Conservation (phyloP, 2,329 filamentous ascomycete species). For the Lasiodiplodia citricola region DNA sequence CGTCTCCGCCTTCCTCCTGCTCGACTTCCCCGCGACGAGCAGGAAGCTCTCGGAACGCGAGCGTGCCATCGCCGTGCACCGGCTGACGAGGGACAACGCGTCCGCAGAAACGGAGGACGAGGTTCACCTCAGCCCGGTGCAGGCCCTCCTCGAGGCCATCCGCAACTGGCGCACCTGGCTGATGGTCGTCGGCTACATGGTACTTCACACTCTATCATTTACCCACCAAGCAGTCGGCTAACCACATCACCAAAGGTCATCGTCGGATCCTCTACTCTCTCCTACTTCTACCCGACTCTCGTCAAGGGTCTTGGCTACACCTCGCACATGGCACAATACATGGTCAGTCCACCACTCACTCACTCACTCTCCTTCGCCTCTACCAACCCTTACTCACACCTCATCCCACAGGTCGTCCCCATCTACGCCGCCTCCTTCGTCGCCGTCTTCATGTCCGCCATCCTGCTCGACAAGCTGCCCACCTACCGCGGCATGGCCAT, state of each 20-base stretch:
- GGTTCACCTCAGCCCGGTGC: slow-evolving; percentile 42
- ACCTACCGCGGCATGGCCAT: slow-evolving; percentile 56
- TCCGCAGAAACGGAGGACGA: slow-evolving; percentile 40
- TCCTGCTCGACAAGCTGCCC: slow-evolving; percentile 55
- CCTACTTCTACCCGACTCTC: slow-evolving; percentile 61
- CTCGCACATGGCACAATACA: slow-evolving; percentile 54
- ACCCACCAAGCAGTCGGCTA: neutral
- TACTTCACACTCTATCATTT: slow-evolving; percentile 29
- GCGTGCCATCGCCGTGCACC: slow-evolving; percentile 50
- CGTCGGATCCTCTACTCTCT: slow-evolving; percentile 56
- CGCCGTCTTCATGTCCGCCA: slow-evolving; percentile 53
- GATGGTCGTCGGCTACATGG: slow-evolving; percentile 58
- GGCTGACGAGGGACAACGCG: slow-evolving; percentile 52
- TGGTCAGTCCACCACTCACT: slow-evolving; percentile 36
- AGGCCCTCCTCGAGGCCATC: slow-evolving; percentile 48
- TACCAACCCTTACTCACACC: neutral
- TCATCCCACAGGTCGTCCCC: slow-evolving; percentile 42
- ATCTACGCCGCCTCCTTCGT: slow-evolving; percentile 62
- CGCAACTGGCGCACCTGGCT: slow-evolving; percentile 55
- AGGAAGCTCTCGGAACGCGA: slow-evolving; percentile 50
- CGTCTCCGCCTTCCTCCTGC: slow-evolving; percentile 52
- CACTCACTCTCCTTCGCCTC: neutral
- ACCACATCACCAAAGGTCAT: slow-evolving; percentile 38
- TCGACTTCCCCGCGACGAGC: slow-evolving; percentile 57
- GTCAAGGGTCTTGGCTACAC: slow-evolving; percentile 59